Evolutionary conservation across 108 stramenopile species (phyloP).

Genomic region (Nannochloropsis gaditana): DNA sequence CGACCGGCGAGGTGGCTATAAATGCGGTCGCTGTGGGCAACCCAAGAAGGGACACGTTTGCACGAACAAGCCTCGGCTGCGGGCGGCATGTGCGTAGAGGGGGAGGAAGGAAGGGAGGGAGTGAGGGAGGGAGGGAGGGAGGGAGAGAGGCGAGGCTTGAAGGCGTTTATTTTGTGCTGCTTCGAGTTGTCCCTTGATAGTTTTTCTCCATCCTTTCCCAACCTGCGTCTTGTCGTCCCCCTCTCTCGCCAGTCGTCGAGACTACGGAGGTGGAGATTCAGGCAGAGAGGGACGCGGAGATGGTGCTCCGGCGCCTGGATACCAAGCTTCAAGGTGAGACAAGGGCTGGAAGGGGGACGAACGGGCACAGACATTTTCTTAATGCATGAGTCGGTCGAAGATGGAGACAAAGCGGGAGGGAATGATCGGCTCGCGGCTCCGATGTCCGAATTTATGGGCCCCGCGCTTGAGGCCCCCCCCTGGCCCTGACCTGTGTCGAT

Average conservation of each 20-base stretch:
- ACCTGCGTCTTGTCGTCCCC: not conserved
- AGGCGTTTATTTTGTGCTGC: not conserved
- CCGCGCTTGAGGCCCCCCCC: too few species aligned
- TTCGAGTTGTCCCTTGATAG: not conserved
- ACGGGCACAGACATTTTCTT: too few species aligned
- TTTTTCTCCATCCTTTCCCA: not conserved
- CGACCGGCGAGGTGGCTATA: constrained; percentile 9
- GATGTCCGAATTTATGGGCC: too few species aligned
- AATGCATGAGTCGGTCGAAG: too few species aligned
- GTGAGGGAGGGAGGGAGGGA: not conserved
- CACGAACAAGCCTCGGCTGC: not conserved
- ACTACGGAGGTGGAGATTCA: not conserved
- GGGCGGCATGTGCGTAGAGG: not conserved
- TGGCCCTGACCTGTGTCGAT: not conserved
- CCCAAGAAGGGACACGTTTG: not conserved
- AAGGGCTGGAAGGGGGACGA: not conserved
- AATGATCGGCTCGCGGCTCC: too few species aligned
- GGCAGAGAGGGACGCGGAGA: not conserved
- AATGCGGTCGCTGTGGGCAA: constrained; percentile 6
- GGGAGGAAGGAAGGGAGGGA: not conserved
- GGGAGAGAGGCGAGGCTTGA: not conserved
- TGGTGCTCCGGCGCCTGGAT: not conserved
- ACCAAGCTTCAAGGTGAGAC: not conserved
- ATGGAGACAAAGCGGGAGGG: too few species aligned
- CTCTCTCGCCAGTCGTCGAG: not conserved